Conservation (phyloP, 2,329 filamentous ascomycete genomes). For the Curvularia lunata region DNA sequence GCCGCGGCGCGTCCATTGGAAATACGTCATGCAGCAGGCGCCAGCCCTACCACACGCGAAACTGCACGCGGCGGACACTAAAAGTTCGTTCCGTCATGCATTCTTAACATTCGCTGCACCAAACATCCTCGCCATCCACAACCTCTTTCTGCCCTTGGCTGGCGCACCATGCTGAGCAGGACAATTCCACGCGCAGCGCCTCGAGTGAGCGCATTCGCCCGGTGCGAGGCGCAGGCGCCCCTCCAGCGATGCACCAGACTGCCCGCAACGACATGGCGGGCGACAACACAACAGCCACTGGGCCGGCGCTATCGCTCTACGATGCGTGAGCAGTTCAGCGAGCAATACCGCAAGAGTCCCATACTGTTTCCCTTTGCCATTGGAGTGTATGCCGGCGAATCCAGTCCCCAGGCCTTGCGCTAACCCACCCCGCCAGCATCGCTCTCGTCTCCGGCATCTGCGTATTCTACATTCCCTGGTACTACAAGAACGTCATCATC, state of each 20-base stretch:
- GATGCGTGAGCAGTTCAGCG: constrained; percentile 34
- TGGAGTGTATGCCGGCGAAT: constrained; percentile 26
- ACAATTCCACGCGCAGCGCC: constrained; percentile 37
- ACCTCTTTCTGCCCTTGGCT: constrained; percentile 23
- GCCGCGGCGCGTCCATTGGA: constrained; percentile 30
- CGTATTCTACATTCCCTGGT: constrained; percentile 54
- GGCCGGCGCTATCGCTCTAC: constrained; percentile 38
- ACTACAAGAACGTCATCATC: constrained; percentile 56
- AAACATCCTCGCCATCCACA: constrained; percentile 16
- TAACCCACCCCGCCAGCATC: constrained; percentile 39
- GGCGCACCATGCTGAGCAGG: constrained; percentile 47
- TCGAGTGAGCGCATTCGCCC: constrained; percentile 29
- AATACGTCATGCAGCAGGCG: constrained; percentile 41
- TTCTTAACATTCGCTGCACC: constrained; percentile 19
- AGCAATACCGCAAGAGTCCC: constrained; percentile 49
- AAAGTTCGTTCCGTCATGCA: constrained; percentile 35
- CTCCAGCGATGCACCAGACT: constrained; percentile 28
- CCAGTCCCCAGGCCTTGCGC: not conserved
- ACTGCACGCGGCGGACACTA: constrained; percentile 32
- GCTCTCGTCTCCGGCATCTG: constrained; percentile 47
- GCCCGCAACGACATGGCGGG: constrained; percentile 34
- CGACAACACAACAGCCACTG: constrained; percentile 36
- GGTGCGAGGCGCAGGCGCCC: constrained; percentile 34
- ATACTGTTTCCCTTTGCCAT: constrained; percentile 48
- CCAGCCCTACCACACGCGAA: constrained; percentile 37